Evolutionary conservation across 345 rosid genomes (phyloP), one percentile per base, ranked within the genome.

Genomic region (Salix caprea): DNA sequence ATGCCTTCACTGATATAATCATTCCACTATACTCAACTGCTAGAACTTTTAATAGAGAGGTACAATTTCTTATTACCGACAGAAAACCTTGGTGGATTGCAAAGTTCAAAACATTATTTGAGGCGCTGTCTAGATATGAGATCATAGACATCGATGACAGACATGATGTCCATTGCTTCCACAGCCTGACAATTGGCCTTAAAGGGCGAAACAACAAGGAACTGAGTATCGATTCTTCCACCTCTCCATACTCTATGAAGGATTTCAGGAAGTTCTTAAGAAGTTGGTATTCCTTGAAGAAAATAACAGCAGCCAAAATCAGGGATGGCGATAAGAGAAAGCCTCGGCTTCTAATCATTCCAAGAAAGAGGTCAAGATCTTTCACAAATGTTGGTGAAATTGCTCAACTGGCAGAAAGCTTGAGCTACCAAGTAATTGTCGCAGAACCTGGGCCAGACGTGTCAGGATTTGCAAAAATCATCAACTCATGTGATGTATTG

Each of bases 401-500:
- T 56, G 85, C 81, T 1, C 76, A n/a, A 50, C 65, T 85, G 81
- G 94, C 88, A 2, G 84, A 62, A 48, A 68, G 11, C 1, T 74
- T 88, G 67, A 94, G 97, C 4, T 90, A 71, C 75, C 34, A 84
- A 28, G 94, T 90, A 54, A 80, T 82, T 4, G 85, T 87, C 15
- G 78, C 90, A 2, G 97, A 95, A 62, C 90, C 92, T 16, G 87
- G 82, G 37, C 24, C 69, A 6, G 82, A 88, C 23, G 32, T 91
- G 8, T 54, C 87, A 28, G 82, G 69, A 30, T 87, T 87, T 39
- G 81, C 97, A 0, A 78, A 72, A 66, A 80, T 79, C 0, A 91
- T 90, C 74, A 95, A 91, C 58, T 89, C 92, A 0, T 95, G 97
- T 52, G 97, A 95, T 64, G 96, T 91, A 56, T 79, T 94, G 83